A percentile compares a stretch with the other conserved stretches of the same genome.
phyloP scores from a whole-genome alignment of 2,329 filamentous ascomycete species.

The Pseudogymnoascus destructans region DNA sequence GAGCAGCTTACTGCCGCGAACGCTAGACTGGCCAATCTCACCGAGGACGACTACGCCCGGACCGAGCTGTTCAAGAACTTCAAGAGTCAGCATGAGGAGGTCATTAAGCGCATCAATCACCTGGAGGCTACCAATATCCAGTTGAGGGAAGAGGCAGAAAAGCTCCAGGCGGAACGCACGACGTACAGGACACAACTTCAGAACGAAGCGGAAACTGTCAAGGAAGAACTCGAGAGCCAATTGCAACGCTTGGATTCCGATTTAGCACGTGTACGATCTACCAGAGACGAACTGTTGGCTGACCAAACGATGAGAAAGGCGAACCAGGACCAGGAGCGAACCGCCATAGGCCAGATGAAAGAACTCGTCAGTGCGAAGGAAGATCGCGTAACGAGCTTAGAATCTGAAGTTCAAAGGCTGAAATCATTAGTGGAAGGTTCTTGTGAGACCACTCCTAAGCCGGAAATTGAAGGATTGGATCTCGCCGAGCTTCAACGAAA shows the following conservation, averaged over 20 bases:
- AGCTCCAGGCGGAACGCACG: conserved; percentile 71
- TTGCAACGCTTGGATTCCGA: conserved; percentile 72
- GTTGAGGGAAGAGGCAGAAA: conserved; percentile 72
- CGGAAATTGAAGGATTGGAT: conserved; percentile 44
- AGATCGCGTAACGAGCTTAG: conserved; percentile 66
- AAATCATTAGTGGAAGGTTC: conserved; percentile 40
- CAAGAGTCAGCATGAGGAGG: conserved; percentile 80
- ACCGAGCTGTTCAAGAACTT: conserved; percentile 90
- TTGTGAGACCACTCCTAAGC: conserved; percentile 29
- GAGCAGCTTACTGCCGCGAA: conserved; percentile 69
- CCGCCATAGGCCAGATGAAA: conserved; percentile 58
- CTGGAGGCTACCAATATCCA: conserved; percentile 80
- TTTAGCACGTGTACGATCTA: conserved; percentile 69
- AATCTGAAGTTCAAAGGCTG: conserved; percentile 68
- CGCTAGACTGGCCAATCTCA: conserved; percentile 53
- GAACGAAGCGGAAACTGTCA: conserved; percentile 58
- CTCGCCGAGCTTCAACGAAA: conserved; percentile 61
- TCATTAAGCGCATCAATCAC: conserved; percentile 83
- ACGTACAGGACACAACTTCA: conserved; percentile 71
- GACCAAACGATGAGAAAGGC: conserved; percentile 71
- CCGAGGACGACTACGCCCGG: conserved; percentile 86
- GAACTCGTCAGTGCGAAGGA: conserved; percentile 70
- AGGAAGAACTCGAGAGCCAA: conserved; percentile 69
- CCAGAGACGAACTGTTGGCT: conserved; percentile 72
- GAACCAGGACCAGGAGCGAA: conserved; percentile 61